phyloP scores from a whole-genome alignment of 306 rosid species.

The Malus sieversii region DNA sequence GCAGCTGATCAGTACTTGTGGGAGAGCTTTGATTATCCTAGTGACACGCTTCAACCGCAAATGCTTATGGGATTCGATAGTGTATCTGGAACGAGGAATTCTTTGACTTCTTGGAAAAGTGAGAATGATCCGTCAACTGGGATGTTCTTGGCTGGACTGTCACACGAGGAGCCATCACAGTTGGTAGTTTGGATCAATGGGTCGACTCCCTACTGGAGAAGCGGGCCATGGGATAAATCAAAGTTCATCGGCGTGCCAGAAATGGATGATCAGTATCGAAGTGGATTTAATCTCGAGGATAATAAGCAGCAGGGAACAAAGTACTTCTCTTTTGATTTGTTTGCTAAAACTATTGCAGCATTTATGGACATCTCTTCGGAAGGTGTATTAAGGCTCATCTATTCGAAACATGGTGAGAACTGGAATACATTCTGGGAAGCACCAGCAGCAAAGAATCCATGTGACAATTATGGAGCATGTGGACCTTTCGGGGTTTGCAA shows the following conservation, averaged over 20 bases:
- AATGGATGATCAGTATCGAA: conserved; percentile 23
- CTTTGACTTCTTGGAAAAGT: conserved; percentile 31
- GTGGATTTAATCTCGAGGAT: conserved; percentile 16
- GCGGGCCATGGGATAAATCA: conserved; percentile 50
- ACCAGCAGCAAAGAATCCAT: not conserved
- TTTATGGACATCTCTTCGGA: conserved; percentile 13
- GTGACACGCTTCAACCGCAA: conserved; percentile 23
- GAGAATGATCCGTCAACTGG: conserved; percentile 38
- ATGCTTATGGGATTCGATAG: conserved; percentile 22
- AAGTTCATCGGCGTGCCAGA: conserved; percentile 31
- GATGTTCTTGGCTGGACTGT: conserved; percentile 11
- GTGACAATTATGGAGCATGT: conserved; percentile 18
- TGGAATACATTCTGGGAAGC: not conserved
- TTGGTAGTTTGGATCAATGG: conserved; percentile 25
- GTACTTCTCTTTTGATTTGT: conserved; percentile 12
- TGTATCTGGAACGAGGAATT: conserved; percentile 13
- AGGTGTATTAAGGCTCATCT: conserved; percentile 4
- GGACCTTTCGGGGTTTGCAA: conserved; percentile 15
- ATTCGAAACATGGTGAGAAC: not conserved
- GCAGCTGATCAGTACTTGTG: conserved; percentile 10
- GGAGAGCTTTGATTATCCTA: conserved; percentile 33
- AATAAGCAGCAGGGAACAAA: conserved; percentile 25
- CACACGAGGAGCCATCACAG: conserved; percentile 24
- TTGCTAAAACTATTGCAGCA: not conserved
- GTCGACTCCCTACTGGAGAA: conserved; percentile 36